Evolutionary conservation across 1,284 basidiomycete genomes (phyloP).

Genomic region (Malassezia caprae): DNA sequence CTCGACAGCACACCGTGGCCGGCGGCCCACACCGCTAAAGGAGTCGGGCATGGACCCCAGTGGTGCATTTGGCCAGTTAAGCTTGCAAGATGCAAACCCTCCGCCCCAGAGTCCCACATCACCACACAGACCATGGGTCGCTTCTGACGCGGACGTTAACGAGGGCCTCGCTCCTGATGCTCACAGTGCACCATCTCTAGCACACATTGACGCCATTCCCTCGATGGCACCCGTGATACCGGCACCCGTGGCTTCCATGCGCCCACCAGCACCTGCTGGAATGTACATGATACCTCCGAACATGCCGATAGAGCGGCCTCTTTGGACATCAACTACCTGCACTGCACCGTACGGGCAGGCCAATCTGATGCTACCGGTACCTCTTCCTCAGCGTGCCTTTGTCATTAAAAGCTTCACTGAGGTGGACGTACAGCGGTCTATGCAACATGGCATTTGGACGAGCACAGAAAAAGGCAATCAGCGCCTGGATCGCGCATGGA

Average conservation of each 20-base stretch:
- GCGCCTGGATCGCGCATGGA: constrained; percentile 37
- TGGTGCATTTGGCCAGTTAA: neutral
- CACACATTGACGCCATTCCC: no score
- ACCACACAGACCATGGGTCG: no score
- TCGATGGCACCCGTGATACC: no score
- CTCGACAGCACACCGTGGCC: neutral
- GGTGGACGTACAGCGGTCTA: constrained; percentile 42
- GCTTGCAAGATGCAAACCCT: neutral
- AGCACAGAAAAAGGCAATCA: constrained; percentile 47
- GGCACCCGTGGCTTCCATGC: no score
- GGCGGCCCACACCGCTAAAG: neutral
- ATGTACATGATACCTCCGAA: neutral
- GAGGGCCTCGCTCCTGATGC: no score
- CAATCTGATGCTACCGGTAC: neutral
- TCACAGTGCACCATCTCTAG: no score
- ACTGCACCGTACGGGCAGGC: neutral
- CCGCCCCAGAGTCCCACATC: neutral
- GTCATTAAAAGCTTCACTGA: constrained; percentile 48
- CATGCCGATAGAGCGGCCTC: neutral
- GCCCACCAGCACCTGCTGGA: neutral
- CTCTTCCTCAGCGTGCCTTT: constrained; percentile 31
- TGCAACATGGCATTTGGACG: constrained; percentile 46
- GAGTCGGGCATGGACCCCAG: neutral
- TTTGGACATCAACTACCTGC: neutral
- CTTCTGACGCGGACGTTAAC: no score